These are phyloP conservation scores for Darksidea phi DNA, from an alignment of 495 filamentous ascomycete genomes.

Conservation along the genomic window DNA sequence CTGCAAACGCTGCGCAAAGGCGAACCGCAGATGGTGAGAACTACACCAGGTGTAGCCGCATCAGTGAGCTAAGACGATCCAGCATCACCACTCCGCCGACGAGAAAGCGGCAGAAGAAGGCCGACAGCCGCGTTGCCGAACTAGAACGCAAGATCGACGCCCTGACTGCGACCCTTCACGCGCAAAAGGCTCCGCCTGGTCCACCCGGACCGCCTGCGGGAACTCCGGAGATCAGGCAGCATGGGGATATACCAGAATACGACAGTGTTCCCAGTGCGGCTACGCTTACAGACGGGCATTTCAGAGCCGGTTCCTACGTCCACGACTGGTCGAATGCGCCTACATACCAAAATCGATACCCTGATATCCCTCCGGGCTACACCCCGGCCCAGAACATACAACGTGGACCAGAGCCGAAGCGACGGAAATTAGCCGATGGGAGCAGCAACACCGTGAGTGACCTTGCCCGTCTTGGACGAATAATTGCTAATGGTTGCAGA, in stretches of 20 bases:
- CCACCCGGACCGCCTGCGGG: neutral
- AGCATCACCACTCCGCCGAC: slow-evolving; percentile 73
- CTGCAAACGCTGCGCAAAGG: slow-evolving; percentile 86
- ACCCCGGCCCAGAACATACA: slow-evolving; percentile 16
- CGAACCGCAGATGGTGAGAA: slow-evolving; percentile 62
- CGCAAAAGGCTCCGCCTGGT: slow-evolving; percentile 40
- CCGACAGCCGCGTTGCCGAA: slow-evolving; percentile 86
- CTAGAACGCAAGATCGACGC: slow-evolving; percentile 93
- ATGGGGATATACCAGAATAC: slow-evolving; percentile 6
- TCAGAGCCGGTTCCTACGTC: slow-evolving; percentile 11
- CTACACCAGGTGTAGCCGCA: neutral
- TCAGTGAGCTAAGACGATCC: slow-evolving; percentile 5
- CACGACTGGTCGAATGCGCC: slow-evolving; percentile 19
- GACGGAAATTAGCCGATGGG: slow-evolving; percentile 16
- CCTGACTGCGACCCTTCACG: slow-evolving; percentile 72
- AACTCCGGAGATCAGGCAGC: neutral
- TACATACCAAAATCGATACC: slow-evolving; percentile 2
- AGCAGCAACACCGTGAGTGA: slow-evolving; percentile 20
- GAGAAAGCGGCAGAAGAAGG: slow-evolving; percentile 89
- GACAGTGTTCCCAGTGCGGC: neutral
- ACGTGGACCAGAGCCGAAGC: slow-evolving; percentile 25
- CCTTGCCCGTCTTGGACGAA: neutral
- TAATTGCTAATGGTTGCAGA: slow-evolving; percentile 9
- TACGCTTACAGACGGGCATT: slow-evolving; percentile 8
- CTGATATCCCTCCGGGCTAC: slow-evolving; percentile 19